Evolutionary conservation across 805 yeast genomes (phyloP).

Genomic region (Ogataea angusta): DNA sequence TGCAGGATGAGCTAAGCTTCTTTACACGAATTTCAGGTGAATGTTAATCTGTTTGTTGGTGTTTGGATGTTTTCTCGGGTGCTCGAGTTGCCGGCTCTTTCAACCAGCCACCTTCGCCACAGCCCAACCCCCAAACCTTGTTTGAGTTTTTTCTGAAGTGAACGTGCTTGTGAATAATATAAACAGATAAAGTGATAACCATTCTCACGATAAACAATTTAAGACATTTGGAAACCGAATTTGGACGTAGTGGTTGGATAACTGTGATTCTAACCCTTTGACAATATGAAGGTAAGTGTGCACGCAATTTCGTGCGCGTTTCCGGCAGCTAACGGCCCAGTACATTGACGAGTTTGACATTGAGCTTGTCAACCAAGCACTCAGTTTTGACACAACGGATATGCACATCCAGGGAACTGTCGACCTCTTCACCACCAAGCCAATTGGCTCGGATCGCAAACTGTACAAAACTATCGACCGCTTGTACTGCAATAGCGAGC

Average conservation of each 20-base stretch:
- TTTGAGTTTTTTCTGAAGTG: conserved; percentile 8
- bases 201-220: background rate
- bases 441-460: conserved; percentile 86
- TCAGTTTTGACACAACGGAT: conserved; percentile 73
- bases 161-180: conserved; percentile 7
- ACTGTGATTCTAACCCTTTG: background rate
- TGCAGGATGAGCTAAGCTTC: background rate
- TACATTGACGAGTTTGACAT: conserved; percentile 91
- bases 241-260: background rate
- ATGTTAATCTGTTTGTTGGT: no score
- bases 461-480: conserved; percentile 83
- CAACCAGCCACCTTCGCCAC: conserved; percentile 3
- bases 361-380: conserved; percentile 84
- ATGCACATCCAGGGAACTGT: conserved; percentile 82
- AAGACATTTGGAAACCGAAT: no score
- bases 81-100: background rate
- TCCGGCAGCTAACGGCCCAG: conserved; percentile 36
- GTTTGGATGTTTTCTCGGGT: background rate
- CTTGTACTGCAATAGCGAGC: conserved; percentile 32
- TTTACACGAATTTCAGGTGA: background rate
- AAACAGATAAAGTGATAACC: conserved; percentile 6
- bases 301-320: background rate
- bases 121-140: background rate
- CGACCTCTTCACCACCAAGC: conserved; percentile 91
- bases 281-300: conserved; percentile 18